Evolutionary conservation across 495 filamentous ascomycete genomes (phyloP).

Genomic region (Darksidea phi): DNA sequence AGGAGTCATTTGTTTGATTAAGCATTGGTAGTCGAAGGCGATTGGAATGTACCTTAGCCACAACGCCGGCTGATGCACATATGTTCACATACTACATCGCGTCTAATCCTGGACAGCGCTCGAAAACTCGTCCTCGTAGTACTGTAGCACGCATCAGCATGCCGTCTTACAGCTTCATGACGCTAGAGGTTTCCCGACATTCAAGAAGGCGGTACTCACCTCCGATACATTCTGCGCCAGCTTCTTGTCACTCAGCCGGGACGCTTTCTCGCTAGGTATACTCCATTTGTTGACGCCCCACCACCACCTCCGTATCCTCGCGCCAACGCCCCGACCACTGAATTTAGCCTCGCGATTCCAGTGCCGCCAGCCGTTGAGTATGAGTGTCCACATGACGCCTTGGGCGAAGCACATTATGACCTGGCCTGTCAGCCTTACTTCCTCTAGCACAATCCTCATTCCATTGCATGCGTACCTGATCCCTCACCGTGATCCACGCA

Average conservation of each 20-base stretch:
- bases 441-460: conserved; percentile 8
- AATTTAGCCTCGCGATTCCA: conserved; percentile 75
- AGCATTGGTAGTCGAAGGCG: not conserved
- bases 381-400: conserved; percentile 79
- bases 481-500: conserved; percentile 77
- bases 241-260: conserved; percentile 37
- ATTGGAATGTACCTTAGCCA: not conserved
- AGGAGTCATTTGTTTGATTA: too few species aligned
- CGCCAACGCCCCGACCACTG: conserved; percentile 67
- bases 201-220: conserved; percentile 45
- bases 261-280: conserved; percentile 47
- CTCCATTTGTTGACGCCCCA: conserved; percentile 86
- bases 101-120: conserved; percentile 28
- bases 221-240: conserved; percentile 49
- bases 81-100: not conserved
- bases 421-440: conserved; percentile 45
- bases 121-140: conserved; percentile 34
- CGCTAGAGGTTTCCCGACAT: conserved; percentile 7
- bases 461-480: conserved; percentile 66
- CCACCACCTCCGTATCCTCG: conserved; percentile 79
- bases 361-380: conserved; percentile 74
- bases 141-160: conserved; percentile 19
- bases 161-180: not conserved
- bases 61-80: not conserved
- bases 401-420: conserved; percentile 79